Percentiles rank a stretch among this genome's conserved stretches.
These are phyloP conservation scores for Mycena latifolia DNA, from an alignment of 768 basidiomycete genomes.

Conservation along the genomic window DNA sequence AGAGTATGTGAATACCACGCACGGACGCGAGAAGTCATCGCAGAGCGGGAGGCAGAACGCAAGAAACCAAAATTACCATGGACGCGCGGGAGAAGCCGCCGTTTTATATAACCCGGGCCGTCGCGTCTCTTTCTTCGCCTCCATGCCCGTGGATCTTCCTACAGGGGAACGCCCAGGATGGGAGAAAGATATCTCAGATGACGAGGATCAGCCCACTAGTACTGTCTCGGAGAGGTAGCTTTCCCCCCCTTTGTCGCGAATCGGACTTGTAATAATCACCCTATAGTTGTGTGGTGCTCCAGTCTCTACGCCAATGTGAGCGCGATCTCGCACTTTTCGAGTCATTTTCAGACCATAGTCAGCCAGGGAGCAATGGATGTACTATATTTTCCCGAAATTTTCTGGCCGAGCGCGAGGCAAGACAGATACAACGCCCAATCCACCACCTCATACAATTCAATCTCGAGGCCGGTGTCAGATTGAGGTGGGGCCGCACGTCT, in stretches of 20 bases:
- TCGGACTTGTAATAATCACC: slow-evolving; percentile 3
- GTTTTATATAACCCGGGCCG: too few species aligned
- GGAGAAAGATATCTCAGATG: slow-evolving; percentile 65
- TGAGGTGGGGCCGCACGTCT: slow-evolving; percentile 81
- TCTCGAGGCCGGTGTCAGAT: slow-evolving; percentile 77
- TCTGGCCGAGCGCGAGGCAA: slow-evolving; percentile 75
- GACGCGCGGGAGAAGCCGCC: slow-evolving; percentile 9
- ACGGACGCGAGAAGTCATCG: slow-evolving; percentile 74
- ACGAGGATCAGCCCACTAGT: slow-evolving; percentile 58
- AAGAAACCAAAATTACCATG: background rate
- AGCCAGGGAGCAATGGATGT: slow-evolving; percentile 73
- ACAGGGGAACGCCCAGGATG: slow-evolving; percentile 70
- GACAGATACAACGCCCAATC: slow-evolving; percentile 54
- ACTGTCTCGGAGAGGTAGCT: slow-evolving; percentile 68
- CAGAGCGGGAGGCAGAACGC: slow-evolving; percentile 9
- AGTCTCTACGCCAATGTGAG: slow-evolving; percentile 80
- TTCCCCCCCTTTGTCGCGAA: slow-evolving; percentile 5
- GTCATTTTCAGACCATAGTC: slow-evolving; percentile 27
- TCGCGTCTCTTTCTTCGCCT: too few species aligned
- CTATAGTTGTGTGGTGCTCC: slow-evolving; percentile 70
- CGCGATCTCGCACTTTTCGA: slow-evolving; percentile 19
- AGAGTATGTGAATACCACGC: slow-evolving; percentile 11
- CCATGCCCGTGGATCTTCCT: slow-evolving; percentile 55
- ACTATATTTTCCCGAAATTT: slow-evolving; percentile 77
- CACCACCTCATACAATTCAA: slow-evolving; percentile 77